Base-by-base conservation (phyloP, 2,329 filamentous ascomycete genomes). In the Stagonosporopsis rhizophila region DNA sequence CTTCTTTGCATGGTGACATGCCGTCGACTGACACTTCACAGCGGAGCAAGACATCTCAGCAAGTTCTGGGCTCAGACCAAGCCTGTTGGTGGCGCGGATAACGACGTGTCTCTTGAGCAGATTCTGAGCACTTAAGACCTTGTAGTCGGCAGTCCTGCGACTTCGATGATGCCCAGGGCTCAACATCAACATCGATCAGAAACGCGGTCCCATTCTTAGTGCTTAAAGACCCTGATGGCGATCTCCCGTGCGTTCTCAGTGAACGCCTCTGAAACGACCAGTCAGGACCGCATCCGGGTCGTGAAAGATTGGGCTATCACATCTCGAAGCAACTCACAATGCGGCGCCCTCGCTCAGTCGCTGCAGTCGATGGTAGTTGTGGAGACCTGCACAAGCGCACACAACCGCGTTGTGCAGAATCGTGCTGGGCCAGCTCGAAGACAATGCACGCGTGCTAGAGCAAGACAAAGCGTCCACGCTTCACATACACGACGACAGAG, bases 1-100 rank as follows among this genome's bases (percentile, higher is more conserved):
- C 2, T 44, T 22, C 15, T 15, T 20, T 8, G 4, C 25, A 35
- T 9, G 8, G 1, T 6, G 11, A 11, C 19, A 37, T 15, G 17
- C n/a, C 25, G 8, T 6, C 25, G 37, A 45, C 60, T 70, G 22
- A 70, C 17, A 19, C 15, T 56, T 52, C 42, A 51, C 56, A 77
- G 75, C 60, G 89, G 91, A n/a, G 87, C 87, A 9, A 83, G 91
- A 61, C 91, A 95, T 75, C 75, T 95, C 47, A 92, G 89, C 78
- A 94, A 93, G 76, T 93, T 96, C 71, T 95, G 90, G 89, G 90
- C 88, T 69, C 81, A 83, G 60, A 85, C 91, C 49, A 88, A 85
- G 20, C 84, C 87, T 47, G 80, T 89, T 73, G 89, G 87, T 22
- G 80, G 76, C 7, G 66, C 64, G 12, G 73, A 76, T 32, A 75